Percentiles rank a stretch among this genome's conserved stretches.
Conservation (phyloP, 768 basidiomycete species). For the Rhodotorula toruloides region DNA sequence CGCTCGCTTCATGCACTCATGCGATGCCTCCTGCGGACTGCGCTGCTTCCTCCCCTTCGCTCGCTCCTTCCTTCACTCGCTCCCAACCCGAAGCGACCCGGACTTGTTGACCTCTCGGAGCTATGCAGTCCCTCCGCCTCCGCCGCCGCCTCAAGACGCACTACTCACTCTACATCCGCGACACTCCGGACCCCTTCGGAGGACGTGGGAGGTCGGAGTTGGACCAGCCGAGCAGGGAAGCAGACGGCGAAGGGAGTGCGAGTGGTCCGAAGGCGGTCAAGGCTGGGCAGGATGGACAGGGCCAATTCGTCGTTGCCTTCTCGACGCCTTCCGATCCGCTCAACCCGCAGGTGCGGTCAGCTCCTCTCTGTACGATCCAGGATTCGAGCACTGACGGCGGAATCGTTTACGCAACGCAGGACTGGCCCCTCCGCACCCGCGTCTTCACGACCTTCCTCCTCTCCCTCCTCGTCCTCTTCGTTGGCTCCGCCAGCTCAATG, state of each 20-base stretch:
- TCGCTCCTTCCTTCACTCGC: no score
- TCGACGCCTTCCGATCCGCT: background rate
- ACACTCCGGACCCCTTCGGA: no score
- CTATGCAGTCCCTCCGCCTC: slow-evolving; percentile 5
- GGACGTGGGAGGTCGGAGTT: no score
- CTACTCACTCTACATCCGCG: background rate
- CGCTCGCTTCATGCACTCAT: no score
- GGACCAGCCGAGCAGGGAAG: no score
- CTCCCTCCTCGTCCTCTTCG: background rate
- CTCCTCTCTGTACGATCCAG: background rate
- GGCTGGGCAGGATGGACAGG: no score
- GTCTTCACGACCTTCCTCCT: background rate
- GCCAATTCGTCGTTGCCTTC: background rate
- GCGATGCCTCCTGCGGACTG: no score
- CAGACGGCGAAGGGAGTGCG: background rate
- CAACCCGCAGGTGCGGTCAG: background rate
- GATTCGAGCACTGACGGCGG: background rate
- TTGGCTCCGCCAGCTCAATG: background rate
- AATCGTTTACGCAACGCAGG: background rate
- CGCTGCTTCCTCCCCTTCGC: no score
- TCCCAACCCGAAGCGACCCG: no score
- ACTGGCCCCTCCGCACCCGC: background rate
- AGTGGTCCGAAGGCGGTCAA: background rate
- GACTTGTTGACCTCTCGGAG: no score
- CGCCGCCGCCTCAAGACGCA: background rate